phyloP scores from a whole-genome alignment of 2,329 filamentous ascomycete species.

The Epichloe aotearoae region DNA sequence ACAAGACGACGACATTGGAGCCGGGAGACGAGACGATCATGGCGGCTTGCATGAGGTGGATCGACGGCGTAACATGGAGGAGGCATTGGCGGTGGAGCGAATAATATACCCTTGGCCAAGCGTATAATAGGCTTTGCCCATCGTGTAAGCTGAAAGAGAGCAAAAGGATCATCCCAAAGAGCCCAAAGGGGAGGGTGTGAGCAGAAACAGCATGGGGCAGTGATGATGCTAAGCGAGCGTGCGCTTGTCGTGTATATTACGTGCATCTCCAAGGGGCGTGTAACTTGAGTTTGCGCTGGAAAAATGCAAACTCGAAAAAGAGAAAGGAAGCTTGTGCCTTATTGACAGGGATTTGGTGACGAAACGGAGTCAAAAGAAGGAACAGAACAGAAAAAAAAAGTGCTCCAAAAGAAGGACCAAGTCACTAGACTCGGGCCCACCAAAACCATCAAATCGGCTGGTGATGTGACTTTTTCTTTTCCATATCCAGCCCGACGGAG shows the following conservation, averaged over 20 bases:
- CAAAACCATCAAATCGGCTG: constrained; percentile 7
- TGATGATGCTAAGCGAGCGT: background rate
- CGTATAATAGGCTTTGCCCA: background rate
- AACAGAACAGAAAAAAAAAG: constrained; percentile 10
- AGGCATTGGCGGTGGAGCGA: constrained; percentile 10
- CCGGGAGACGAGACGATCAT: constrained; percentile 19
- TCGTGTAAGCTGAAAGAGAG: background rate
- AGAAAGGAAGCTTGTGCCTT: constrained; percentile 24
- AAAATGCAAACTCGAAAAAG: constrained; percentile 1
- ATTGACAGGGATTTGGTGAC: constrained; percentile 1
- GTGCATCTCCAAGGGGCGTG: constrained; percentile 1
- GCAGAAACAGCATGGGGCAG: constrained; percentile 8
- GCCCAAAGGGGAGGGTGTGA: constrained; percentile 12
- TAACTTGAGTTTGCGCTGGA: constrained; percentile 1
- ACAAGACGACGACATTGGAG: constrained; percentile 16
- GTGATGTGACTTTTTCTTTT: constrained; percentile 12
- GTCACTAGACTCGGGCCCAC: constrained; percentile 5
- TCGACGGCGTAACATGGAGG: constrained; percentile 17
- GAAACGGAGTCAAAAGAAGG: background rate
- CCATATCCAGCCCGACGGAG: background rate
- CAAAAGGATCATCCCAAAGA: constrained; percentile 3
- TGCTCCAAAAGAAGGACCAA: constrained; percentile 14
- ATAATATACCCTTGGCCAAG: constrained; percentile 4
- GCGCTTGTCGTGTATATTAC: background rate
- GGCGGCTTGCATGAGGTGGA: constrained; percentile 22